Percentiles rank a stretch among this genome's conserved stretches.
Conservation (phyloP, 371 early-diverging fungal genomes). For the Massospora cicadina region DNA sequence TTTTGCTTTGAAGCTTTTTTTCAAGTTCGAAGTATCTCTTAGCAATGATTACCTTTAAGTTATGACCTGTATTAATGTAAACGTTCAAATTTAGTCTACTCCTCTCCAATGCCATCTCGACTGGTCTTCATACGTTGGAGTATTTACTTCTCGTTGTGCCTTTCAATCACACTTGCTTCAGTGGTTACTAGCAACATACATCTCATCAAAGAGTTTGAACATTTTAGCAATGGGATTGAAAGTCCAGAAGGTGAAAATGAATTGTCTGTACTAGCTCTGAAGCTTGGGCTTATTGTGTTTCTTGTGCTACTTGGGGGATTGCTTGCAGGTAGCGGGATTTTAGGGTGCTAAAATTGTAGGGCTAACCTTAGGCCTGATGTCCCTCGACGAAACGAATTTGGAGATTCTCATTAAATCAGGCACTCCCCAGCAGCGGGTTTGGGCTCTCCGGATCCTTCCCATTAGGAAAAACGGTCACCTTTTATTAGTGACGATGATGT, state of each 20-base stretch:
- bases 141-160: not conserved
- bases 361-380: constrained; percentile 68
- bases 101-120: not conserved
- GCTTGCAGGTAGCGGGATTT: constrained; percentile 39
- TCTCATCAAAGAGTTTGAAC: not conserved
- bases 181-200: not conserved
- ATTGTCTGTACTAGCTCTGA: not conserved
- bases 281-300: constrained; percentile 13
- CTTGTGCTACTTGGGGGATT: constrained; percentile 58
- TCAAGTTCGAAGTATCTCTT: too few species aligned
- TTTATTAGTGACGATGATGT: constrained; percentile 64
- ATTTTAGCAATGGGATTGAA: not conserved
- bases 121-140: not conserved
- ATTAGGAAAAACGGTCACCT: constrained; percentile 50
- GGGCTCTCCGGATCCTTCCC: constrained; percentile 44
- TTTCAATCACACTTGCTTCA: not conserved
- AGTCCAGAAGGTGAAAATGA: not conserved
- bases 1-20: too few species aligned
- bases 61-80: too few species aligned
- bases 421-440: constrained; percentile 29
- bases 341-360: constrained; percentile 19
- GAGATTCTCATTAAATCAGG: constrained; percentile 53
- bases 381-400: constrained; percentile 43
- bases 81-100: too few species aligned
- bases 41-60: too few species aligned